A percentile compares a stretch with the other conserved stretches of the same genome.
phyloP scores from a whole-genome alignment of 2,329 filamentous ascomycete species.

The Colletotrichum echinochloae region DNA sequence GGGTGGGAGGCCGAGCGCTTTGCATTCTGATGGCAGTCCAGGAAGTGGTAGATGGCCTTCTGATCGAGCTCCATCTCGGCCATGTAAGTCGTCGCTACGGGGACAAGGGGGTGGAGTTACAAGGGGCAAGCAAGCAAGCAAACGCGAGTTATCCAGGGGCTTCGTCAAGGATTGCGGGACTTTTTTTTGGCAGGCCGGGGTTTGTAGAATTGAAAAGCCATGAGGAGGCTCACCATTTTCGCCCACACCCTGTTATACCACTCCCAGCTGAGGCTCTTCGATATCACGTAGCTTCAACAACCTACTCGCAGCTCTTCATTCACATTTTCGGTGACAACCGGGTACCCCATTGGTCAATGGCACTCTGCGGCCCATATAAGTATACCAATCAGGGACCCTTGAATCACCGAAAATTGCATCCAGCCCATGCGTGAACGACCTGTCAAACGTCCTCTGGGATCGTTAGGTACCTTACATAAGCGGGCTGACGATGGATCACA shows the following conservation, averaged over 20 bases:
- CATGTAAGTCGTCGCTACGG: slow-evolving; percentile 10
- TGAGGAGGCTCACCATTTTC: background rate
- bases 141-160: slow-evolving; percentile 3
- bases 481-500: slow-evolving; percentile 16
- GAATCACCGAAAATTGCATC: slow-evolving; percentile 19
- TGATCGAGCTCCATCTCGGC: slow-evolving; percentile 21
- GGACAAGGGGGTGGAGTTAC: slow-evolving; percentile 11
- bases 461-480: slow-evolving; percentile 32
- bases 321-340: slow-evolving; percentile 5
- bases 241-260: slow-evolving; percentile 3
- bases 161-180: slow-evolving; percentile 19
- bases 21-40: slow-evolving; percentile 5
- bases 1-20: background rate
- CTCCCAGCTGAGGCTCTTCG: slow-evolving; percentile 5
- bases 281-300: background rate
- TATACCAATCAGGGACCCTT: slow-evolving; percentile 23
- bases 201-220: background rate
- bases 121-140: slow-evolving; percentile 3
- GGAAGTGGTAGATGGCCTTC: slow-evolving; percentile 8
- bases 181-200: background rate
- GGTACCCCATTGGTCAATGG: slow-evolving; percentile 22
- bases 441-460: background rate
- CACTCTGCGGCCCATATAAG: background rate
- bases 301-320: slow-evolving; percentile 14
- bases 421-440: background rate